Evolutionary conservation across 1,139 yeast species (phyloP), one percentile per base, ranked within the genome.

Genomic region (Pichia norvegensis): DNA sequence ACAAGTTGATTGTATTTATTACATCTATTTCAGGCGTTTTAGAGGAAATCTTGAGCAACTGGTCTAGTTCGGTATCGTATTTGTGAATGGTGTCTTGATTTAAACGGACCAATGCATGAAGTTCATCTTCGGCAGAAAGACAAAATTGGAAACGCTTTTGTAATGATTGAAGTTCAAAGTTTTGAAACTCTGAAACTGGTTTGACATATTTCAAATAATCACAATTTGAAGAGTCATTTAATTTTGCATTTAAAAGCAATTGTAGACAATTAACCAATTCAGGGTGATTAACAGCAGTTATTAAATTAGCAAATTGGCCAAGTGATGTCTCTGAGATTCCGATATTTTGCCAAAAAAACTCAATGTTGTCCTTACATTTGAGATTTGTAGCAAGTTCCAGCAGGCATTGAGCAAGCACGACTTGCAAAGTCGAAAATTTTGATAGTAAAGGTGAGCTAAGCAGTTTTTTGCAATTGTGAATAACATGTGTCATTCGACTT

Each of bases 1-100:
- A 49, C 0, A 77, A 65, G 4, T 70, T 64, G 4, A 72, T 58
- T 4, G 69, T 38, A 41, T 57, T 55, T 3, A 41, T 38, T 2
- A 35, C 22, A 21, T 46, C 36, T 13, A 43, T 27, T 19, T 35
- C 23, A 5, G 22, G 3, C 3, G 37, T 35, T 19, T 35, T 20
- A 20, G n/a, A 5, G 2, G 22, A 16, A 5, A 20, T 20, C 7
- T 35, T 23, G 20, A 35, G 14, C 23, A 20, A 4, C 6, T 13
- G 20, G 13, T 20, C n/a, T 10, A 35, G 17, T 11, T 29, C 35
- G 9, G 16, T 16, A 19, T 46, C 40, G 36, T 31, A 42, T n/a
- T 40, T 22, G n/a, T 42, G 36, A 11, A 46, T 36, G 4, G 38
- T 16, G 13, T 40, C 29, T 13, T 16, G 38, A 6, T 27, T 27